Conservation (phyloP, 2,329 filamentous ascomycete genomes). For the Pseudocercospora fuligena region DNA sequence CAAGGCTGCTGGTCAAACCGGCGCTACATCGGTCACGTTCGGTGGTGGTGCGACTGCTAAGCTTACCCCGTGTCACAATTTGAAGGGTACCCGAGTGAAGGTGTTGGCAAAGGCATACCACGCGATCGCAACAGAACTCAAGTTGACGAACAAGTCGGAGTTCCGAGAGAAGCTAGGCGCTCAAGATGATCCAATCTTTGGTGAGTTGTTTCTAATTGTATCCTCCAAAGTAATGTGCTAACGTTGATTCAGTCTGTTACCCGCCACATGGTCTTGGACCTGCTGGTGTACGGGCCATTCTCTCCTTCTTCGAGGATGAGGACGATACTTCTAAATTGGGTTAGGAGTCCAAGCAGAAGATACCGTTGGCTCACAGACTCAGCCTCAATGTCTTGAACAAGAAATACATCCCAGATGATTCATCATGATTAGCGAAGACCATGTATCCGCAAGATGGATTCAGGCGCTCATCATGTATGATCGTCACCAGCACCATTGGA, state of each 20-base stretch:
- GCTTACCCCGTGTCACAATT: constrained; percentile 78
- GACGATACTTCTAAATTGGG: constrained; percentile 35
- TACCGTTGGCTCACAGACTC: neutral
- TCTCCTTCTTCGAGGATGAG: constrained; percentile 86
- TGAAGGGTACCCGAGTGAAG: constrained; percentile 78
- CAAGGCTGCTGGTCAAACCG: constrained; percentile 61
- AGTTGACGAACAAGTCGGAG: constrained; percentile 81
- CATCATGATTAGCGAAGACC: neutral
- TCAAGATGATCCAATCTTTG: constrained; percentile 78
- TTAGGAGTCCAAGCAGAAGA: constrained; percentile 22
- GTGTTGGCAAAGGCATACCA: constrained; percentile 83
- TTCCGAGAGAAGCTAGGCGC: constrained; percentile 92
- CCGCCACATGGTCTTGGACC: constrained; percentile 83
- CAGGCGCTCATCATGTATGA: neutral
- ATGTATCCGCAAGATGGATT: neutral
- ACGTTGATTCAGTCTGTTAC: constrained; percentile 68
- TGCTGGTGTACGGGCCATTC: constrained; percentile 79
- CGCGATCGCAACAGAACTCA: constrained; percentile 78
- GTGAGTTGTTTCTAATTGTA: constrained; percentile 30
- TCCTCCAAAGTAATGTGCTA: neutral
- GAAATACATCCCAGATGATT: neutral
- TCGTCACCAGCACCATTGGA: neutral
- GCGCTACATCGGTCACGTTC: constrained; percentile 76
- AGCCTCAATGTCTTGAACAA: neutral
- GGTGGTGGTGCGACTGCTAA: constrained; percentile 78